Base-by-base conservation (phyloP, 129 eudicot genomes). In the Artemisia tridentata region DNA sequence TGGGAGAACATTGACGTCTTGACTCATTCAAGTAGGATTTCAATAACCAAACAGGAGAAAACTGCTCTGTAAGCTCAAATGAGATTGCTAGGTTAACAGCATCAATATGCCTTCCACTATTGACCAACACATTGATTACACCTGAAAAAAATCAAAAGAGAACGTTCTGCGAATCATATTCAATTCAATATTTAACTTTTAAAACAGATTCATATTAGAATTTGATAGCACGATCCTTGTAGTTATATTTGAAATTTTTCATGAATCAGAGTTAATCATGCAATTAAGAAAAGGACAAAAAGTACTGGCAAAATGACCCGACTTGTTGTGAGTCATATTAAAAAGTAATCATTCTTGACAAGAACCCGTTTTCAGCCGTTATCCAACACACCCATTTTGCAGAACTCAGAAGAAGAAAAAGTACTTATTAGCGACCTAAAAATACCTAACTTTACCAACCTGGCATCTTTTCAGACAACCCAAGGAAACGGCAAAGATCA, bases 401-500 rank as follows among this genome's bases (percentile, higher is more conserved):
- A n/a, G n/a, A n/a, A n/a, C n/a, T n/a, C n/a, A n/a, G n/a, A n/a
- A n/a, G n/a, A n/a, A n/a, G n/a, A n/a, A 5, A 34, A 5, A 7
- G 45, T 38, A 38, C 45, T 38, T 38, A 1, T 38, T 8, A 38
- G 45, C 45, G 8, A 38, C 45, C 45, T 47, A 56, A 51, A 50
- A 23, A 23, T 12, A 68, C 20, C 13, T 4, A 10, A 63, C 20
- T 18, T 72, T 53, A 72, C 83, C 17, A 75, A 86, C 96, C 96
- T 84, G 96, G 90, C 93, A 90, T 90, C 73, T 82, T 90, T 52
- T 84, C 85, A 4, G 93, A 75, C 75, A 90, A 72, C 27, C 96
- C 96, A 84, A 90, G 96, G 13, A 79, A 84, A 55, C 88, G 91
- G 72, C 96, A 90, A 43, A 90, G 83, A 60, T 90, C 93, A 72